Evolutionary conservation across 768 basidiomycete genomes (phyloP).

Genomic region (Pisolithus albus): DNA sequence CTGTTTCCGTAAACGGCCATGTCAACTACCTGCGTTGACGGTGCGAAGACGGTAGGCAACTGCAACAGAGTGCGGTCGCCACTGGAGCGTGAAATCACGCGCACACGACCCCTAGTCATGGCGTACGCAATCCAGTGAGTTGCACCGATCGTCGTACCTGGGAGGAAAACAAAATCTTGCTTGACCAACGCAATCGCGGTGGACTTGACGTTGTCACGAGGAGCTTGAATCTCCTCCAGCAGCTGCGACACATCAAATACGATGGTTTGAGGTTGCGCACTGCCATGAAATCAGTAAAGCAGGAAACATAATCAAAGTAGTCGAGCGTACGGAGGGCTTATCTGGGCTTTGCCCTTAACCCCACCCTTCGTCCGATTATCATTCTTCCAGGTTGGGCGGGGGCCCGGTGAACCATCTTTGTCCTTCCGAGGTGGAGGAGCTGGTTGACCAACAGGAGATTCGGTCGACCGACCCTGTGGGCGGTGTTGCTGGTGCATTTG

Average conservation of each 20-base stretch:
- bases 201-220: slow-evolving; percentile 74
- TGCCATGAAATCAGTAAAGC: slow-evolving; percentile 20
- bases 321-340: slow-evolving; percentile 50
- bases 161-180: slow-evolving; percentile 77
- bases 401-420: slow-evolving; percentile 67
- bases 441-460: slow-evolving; percentile 44
- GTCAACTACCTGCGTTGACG: slow-evolving; percentile 62
- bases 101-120: slow-evolving; percentile 87
- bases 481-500: slow-evolving; percentile 25
- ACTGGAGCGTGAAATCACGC: slow-evolving; percentile 82
- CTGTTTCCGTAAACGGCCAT: slow-evolving; percentile 83
- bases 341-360: slow-evolving; percentile 39
- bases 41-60: slow-evolving; percentile 55
- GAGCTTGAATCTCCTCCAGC: slow-evolving; percentile 69
- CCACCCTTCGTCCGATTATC: slow-evolving; percentile 33
- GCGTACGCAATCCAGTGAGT: slow-evolving; percentile 92
- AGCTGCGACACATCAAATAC: slow-evolving; percentile 69
- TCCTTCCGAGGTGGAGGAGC: slow-evolving; percentile 41
- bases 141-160: slow-evolving; percentile 83
- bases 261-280: slow-evolving; percentile 60
- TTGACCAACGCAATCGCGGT: slow-evolving; percentile 86
- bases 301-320: not conserved
- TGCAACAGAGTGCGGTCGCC: slow-evolving; percentile 85
- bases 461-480: slow-evolving; percentile 42
- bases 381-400: slow-evolving; percentile 38